Base-by-base conservation (phyloP, 257 asterid genomes). In the Leonotis leonurus region DNA sequence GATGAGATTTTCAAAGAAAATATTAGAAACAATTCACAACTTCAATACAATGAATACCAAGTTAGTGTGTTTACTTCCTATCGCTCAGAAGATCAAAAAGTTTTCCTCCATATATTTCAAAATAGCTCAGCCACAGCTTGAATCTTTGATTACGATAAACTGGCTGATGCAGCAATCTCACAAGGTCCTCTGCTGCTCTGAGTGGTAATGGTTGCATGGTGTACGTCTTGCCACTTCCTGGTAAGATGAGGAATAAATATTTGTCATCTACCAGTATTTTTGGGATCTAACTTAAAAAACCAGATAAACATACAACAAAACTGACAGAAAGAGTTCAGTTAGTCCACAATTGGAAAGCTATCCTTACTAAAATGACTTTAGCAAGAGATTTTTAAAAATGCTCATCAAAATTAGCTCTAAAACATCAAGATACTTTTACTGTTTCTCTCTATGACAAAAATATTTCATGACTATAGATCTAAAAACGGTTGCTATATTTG, bases 181-280 rank as follows among this genome's bases (percentile, higher is more conserved):
- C 87, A 69, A 89, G 94, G 73, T 93, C 94, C 70, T 83, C 96
- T 43, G 83, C 91, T 64, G 97, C 99, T 83, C 99, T 80, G 44
- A 89, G 83, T 65, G 99, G 99, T 67, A 93, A 74, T 39, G 99
- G 99, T 81, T 93, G 97, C 99, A 87, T 93, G 32, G 97, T 89
- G 71, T 74, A 93, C 44, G 97, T 93, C 84, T 93, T 93, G 60
- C 99, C 99, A 78, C 97, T 89, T 66, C 99, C 99, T 94, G 80
- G 43, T 73, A 55, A 59, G 40, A 56, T 32, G 20, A 60, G 35
- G 39, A 25, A 56, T 33, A 60, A 62, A 35, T 10, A 65, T 22
- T 72, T 56, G 52, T 16, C 21, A 70, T 37, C 45, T 37, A 22
- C 27, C 57, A 72, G 57, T 40, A 56, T 36, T 53, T 56, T 12